Percentiles rank a stretch among this genome's conserved stretches.
phyloP scores from a whole-genome alignment of 2,329 filamentous ascomycete species.

The Aspergillus clavatus region DNA sequence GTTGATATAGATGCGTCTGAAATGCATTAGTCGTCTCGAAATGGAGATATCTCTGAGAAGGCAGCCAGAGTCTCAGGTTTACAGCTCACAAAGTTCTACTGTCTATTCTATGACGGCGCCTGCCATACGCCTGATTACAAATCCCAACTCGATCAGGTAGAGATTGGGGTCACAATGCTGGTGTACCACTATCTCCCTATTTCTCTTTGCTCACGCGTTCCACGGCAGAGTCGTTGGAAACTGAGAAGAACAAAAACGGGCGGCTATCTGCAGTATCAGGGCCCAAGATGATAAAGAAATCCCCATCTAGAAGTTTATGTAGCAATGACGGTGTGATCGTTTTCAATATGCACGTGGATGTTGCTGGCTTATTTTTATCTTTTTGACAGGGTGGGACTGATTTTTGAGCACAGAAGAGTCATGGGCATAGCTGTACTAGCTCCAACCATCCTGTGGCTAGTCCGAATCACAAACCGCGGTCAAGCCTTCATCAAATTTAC shows the following conservation, averaged over 20 bases:
- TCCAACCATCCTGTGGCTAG: conserved; percentile 15
- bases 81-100: no score
- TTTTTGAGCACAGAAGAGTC: conserved; percentile 1
- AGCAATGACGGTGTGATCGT: conserved; percentile 4
- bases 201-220: conserved; percentile 17
- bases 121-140: not conserved
- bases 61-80: no score
- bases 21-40: conserved; percentile 13
- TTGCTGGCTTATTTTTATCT: not conserved
- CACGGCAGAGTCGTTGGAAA: conserved; percentile 31
- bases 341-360: conserved; percentile 1
- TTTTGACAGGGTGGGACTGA: conserved; percentile 1
- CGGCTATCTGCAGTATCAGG: conserved; percentile 27
- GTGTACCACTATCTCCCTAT: conserved; percentile 7
- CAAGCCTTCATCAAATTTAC: conserved; percentile 9
- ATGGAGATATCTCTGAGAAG: not conserved
- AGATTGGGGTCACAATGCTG: conserved; percentile 1
- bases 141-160: not conserved
- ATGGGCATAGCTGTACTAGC: conserved; percentile 11
- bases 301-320: not conserved
- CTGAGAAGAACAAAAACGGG: conserved; percentile 20
- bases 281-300: conserved; percentile 14
- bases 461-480: conserved; percentile 14
- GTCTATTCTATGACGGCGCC: not conserved
- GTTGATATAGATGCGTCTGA: conserved; percentile 7